phyloP scores from a whole-genome alignment of 495 filamentous ascomycete species.

The Penicillium canescens region DNA sequence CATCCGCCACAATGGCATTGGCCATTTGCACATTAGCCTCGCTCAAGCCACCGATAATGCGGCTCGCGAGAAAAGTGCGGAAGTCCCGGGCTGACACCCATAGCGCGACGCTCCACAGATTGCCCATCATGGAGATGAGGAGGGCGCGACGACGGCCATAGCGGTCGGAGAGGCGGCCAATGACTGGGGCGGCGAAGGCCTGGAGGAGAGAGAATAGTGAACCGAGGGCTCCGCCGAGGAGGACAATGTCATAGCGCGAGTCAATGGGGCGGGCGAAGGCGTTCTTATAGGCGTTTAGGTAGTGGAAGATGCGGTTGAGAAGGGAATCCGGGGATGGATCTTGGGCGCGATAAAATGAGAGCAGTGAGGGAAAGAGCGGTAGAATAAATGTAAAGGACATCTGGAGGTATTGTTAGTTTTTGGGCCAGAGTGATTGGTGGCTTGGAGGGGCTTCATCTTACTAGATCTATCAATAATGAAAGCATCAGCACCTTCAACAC shows the following conservation, averaged over 20 bases:
- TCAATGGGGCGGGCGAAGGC: constrained; percentile 92
- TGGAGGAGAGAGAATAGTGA: constrained; percentile 93
- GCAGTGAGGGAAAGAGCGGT: constrained; percentile 88
- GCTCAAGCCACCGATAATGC: constrained; percentile 88
- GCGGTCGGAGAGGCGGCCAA: constrained; percentile 83
- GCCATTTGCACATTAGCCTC: constrained; percentile 98
- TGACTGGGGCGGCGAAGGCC: constrained; percentile 87
- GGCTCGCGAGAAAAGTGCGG: constrained; percentile 88
- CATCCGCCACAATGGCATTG: constrained; percentile 94
- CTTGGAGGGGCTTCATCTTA: constrained; percentile 28
- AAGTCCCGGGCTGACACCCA: constrained; percentile 95
- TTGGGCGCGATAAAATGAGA: constrained; percentile 87
- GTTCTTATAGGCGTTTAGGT: constrained; percentile 93
- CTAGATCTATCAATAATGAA: constrained; percentile 70
- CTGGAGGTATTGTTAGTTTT: constrained; percentile 36
- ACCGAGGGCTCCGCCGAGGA: constrained; percentile 91
- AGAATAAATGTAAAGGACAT: constrained; percentile 97
- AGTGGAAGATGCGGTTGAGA: constrained; percentile 74
- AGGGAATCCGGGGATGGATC: constrained; percentile 59
- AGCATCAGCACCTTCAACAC: constrained; percentile 80
- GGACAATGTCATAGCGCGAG: constrained; percentile 93
- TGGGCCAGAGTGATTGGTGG: background rate
- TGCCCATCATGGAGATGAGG: constrained; percentile 91
- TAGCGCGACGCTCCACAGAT: constrained; percentile 86
- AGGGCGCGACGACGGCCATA: constrained; percentile 88